phyloP scores from a whole-genome alignment of 2,329 filamentous ascomycete genomes.

The Neofusicoccum sp. region DNA sequence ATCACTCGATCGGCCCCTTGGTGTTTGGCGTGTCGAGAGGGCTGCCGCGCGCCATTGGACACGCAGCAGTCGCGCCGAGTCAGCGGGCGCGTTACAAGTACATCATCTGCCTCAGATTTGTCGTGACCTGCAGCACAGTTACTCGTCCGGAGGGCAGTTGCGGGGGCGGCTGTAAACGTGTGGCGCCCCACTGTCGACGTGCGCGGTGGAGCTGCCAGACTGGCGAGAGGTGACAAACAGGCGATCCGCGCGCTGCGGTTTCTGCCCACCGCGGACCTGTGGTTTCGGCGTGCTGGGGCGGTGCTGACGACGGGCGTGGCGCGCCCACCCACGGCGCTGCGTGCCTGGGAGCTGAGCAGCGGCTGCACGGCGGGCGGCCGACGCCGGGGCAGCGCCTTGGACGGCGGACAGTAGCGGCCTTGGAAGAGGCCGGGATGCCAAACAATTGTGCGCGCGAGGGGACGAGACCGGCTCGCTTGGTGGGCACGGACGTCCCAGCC shows the following conservation, averaged over 20 bases:
- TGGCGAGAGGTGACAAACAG: slow-evolving; percentile 17
- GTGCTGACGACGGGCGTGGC: slow-evolving; percentile 16
- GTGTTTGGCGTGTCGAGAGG: slow-evolving; percentile 1
- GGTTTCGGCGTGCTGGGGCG: slow-evolving; percentile 7
- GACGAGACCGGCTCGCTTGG: slow-evolving; percentile 18
- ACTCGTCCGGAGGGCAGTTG: slow-evolving; percentile 10
- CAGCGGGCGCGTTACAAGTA: slow-evolving; percentile 16
- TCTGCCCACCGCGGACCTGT: background rate
- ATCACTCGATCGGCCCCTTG: slow-evolving; percentile 12
- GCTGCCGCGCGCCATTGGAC: slow-evolving; percentile 9
- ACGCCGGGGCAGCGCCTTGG: slow-evolving; percentile 2
- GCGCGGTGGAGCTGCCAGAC: slow-evolving; percentile 17
- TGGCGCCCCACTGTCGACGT: slow-evolving; percentile 17
- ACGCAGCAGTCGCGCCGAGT: slow-evolving; percentile 10
- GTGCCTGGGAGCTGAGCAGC: slow-evolving; percentile 2
- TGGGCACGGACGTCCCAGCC: slow-evolving; percentile 12
- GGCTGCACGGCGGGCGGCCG: slow-evolving; percentile 3
- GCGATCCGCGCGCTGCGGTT: background rate
- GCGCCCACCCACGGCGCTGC: slow-evolving; percentile 9
- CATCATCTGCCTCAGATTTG: slow-evolving; percentile 17
- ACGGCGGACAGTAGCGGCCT: slow-evolving; percentile 14
- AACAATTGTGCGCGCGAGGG: slow-evolving; percentile 5
- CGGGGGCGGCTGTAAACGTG: slow-evolving; percentile 19
- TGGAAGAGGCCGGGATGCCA: slow-evolving; percentile 11
- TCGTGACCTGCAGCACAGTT: slow-evolving; percentile 13